These are phyloP conservation scores for Diaporthe ilicicola DNA, from an alignment of 2,329 filamentous ascomycete species.

Conservation along the genomic window DNA sequence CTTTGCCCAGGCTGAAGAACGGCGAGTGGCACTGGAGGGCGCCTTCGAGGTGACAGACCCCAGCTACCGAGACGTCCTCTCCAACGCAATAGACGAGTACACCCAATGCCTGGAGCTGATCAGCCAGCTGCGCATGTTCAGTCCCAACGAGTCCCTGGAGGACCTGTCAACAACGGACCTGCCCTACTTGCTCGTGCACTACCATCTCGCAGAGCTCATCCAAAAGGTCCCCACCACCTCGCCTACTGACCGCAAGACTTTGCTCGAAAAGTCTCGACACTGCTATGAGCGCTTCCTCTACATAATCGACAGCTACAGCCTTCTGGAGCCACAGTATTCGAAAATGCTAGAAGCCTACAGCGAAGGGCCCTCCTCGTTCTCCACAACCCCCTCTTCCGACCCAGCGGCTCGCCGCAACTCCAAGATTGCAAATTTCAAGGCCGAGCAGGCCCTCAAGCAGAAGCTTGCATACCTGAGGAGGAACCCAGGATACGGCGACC, in stretches of 20 bases:
- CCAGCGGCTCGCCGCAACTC: conserved; percentile 77
- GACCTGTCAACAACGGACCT: conserved; percentile 87
- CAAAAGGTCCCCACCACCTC: conserved; percentile 68
- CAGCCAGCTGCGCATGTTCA: conserved; percentile 82
- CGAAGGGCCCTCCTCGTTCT: conserved; percentile 77
- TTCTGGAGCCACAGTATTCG: conserved; percentile 71
- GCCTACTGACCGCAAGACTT: conserved; percentile 65
- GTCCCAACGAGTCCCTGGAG: conserved; percentile 86
- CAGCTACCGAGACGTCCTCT: conserved; percentile 73
- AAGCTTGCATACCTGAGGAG: conserved; percentile 71
- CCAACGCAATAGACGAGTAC: conserved; percentile 74
- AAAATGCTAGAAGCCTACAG: conserved; percentile 77
- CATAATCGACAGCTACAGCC: conserved; percentile 79
- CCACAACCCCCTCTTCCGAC: conserved; percentile 68
- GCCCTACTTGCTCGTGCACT: conserved; percentile 83
- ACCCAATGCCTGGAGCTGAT: conserved; percentile 76
- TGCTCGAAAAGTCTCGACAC: conserved; percentile 70
- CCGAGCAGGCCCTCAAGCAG: conserved; percentile 85
- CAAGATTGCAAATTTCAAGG: conserved; percentile 86
- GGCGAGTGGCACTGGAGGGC: conserved; percentile 66
- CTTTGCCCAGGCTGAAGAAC: conserved; percentile 59
- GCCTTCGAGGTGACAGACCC: conserved; percentile 72
- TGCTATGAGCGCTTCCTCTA: conserved; percentile 83
- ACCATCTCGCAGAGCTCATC: conserved; percentile 80
- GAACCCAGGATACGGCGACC: conserved; percentile 63